Conservation (phyloP, 2,329 filamentous ascomycete species). For the Didymella lethalis region DNA sequence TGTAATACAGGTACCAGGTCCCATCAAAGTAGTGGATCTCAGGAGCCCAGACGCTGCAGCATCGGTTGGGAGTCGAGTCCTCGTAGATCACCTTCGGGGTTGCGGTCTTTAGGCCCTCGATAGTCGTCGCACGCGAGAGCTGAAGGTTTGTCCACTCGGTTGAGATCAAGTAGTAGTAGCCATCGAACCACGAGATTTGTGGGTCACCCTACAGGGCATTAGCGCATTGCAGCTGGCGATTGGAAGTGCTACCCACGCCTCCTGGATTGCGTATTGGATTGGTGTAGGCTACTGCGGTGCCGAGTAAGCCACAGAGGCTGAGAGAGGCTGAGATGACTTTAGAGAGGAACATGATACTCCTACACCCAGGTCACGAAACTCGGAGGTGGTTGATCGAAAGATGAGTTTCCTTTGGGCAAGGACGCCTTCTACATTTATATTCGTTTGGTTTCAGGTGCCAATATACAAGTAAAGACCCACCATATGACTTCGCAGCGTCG, state of each 20-base stretch:
- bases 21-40: conserved; percentile 61
- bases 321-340: not conserved
- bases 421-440: conserved; percentile 1
- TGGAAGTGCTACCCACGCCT: not conserved
- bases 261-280: conserved; percentile 10
- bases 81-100: conserved; percentile 61
- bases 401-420: not conserved
- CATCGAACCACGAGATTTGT: conserved; percentile 60
- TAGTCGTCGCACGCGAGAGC: conserved; percentile 62
- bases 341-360: conserved; percentile 1
- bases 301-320: conserved; percentile 1
- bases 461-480: not conserved
- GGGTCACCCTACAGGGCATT: conserved; percentile 42
- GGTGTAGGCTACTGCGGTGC: conserved; percentile 2
- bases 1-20: conserved; percentile 66
- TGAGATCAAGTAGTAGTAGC: conserved; percentile 66
- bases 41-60: conserved; percentile 63
- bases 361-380: not conserved
- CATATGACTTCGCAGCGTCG: not conserved
- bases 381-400: not conserved
- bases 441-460: not conserved
- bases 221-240: not conserved
- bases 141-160: conserved; percentile 65
- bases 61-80: conserved; percentile 56
- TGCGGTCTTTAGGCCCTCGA: conserved; percentile 63